Evolutionary conservation across 2,329 filamentous ascomycete genomes (phyloP), one percentile per base, ranked within the genome.

Genomic region (Colletotrichum sp.): DNA sequence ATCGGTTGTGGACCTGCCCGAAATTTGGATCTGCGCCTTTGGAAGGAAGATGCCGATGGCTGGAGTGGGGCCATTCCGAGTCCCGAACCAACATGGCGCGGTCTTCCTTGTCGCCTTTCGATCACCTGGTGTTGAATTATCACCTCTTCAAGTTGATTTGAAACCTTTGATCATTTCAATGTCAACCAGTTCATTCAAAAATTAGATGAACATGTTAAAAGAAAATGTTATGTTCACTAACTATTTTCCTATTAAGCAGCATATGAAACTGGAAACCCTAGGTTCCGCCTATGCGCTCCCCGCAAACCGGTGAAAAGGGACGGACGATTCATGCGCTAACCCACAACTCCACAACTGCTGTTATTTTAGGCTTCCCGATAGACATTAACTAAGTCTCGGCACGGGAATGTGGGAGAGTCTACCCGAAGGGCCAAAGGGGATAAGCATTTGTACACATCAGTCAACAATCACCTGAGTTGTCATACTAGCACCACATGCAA

Each of bases 121-220:
- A 52, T 7, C 44, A 52, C 11, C n/a, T 27, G 4, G 55, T 16
- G 25, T 27, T 59, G 55, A 59, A 6, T 8, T 28, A 13, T 59
- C 27, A 27, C 55, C 13, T 59, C 55, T 48, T 22, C n/a, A n/a
- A 48, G 44, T 22, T 22, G 6, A 13, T 22, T 52, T 22, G 44
- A 3, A 11, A 11, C 1, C n/a, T 9, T 59, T 59, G 55, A 48
- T 19, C n/a, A 22, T 3, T 22, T 22, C 0, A 22, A 22, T 5
- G 3, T 19, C 25, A 27, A 1, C 13, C 25, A 28, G 28, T 11
- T 3, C 0, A 61, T 13, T 22, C 44, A 22, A 11, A 3, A 22
- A 8, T 22, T 0, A 52, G 11, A 22, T 13, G n/a, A 52, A 13
- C 44, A 22, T 6, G 8, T 0, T 22, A 2, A 2, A 52, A 13